Evolutionary conservation across 2,329 filamentous ascomycete genomes (phyloP).

Genomic region (Claviceps sp.): DNA sequence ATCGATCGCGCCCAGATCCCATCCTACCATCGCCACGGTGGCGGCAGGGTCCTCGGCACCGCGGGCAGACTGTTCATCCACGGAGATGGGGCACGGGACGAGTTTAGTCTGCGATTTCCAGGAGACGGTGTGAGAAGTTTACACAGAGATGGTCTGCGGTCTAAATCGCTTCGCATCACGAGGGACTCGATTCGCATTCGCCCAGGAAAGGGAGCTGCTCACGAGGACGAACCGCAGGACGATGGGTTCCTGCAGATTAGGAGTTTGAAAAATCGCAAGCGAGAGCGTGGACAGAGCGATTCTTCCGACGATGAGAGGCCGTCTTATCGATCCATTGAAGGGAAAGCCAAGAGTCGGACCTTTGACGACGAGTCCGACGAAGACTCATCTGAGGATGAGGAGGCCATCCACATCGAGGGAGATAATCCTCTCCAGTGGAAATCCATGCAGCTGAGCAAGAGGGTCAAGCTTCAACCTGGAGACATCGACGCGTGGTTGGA

Average conservation of each 20-base stretch:
- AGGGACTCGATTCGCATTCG: slow-evolving; percentile 28
- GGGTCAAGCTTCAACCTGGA: slow-evolving; percentile 50
- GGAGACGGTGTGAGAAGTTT: slow-evolving; percentile 21
- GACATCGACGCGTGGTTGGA: slow-evolving; percentile 63
- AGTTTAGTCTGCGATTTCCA: slow-evolving; percentile 35
- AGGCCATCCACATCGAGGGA: slow-evolving; percentile 17
- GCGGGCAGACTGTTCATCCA: slow-evolving; percentile 50
- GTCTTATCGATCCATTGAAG: slow-evolving; percentile 53
- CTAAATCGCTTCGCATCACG: slow-evolving; percentile 22
- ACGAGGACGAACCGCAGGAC: slow-evolving; percentile 12
- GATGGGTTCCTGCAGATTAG: slow-evolving; percentile 37
- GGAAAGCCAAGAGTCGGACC: slow-evolving; percentile 40
- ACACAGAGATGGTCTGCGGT: slow-evolving; percentile 35
- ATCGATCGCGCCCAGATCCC: slow-evolving; percentile 62
- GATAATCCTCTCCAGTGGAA: slow-evolving; percentile 36
- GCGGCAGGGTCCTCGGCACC: slow-evolving; percentile 58
- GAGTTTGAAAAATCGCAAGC: slow-evolving; percentile 29
- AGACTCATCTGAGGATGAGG: slow-evolving; percentile 27
- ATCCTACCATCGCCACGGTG: slow-evolving; percentile 53
- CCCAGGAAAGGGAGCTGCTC: slow-evolving; percentile 10
- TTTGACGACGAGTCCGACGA: slow-evolving; percentile 37
- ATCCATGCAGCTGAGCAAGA: slow-evolving; percentile 48
- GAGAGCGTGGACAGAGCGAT: slow-evolving; percentile 16
- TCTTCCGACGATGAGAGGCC: slow-evolving; percentile 35
- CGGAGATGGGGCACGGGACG: slow-evolving; percentile 43